These are phyloP conservation scores for Pseudonitzschia delicatissima DNA, from an alignment of 108 stramenopile genomes.

Conservation along the genomic window DNA sequence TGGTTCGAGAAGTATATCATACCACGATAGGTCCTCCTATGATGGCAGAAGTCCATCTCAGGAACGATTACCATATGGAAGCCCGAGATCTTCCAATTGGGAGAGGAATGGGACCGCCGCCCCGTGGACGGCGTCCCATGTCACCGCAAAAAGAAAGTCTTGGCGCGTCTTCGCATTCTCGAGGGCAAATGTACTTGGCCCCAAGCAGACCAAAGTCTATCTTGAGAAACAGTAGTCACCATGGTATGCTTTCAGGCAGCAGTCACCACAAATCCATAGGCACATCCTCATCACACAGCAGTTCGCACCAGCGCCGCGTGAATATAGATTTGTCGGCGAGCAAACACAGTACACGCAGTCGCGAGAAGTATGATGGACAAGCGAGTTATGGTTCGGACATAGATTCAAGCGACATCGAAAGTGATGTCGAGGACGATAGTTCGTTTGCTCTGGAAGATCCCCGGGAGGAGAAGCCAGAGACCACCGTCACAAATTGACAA, in stretches of 20 bases:
- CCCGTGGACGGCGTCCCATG: too few relatives aligned
- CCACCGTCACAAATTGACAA: background rate
- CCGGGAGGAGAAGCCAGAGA: background rate
- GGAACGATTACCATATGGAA: too few relatives aligned
- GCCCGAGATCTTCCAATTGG: too few relatives aligned
- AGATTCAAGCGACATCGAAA: background rate
- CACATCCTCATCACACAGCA: background rate
- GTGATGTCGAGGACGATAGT: conserved; percentile 2
- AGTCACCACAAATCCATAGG: background rate
- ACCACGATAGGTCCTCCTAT: too few relatives aligned
- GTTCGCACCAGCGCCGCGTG: background rate
- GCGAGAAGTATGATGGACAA: background rate
- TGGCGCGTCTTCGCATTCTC: too few relatives aligned
- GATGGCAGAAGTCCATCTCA: too few relatives aligned
- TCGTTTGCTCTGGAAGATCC: background rate
- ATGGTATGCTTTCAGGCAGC: background rate
- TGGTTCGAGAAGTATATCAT: too few relatives aligned
- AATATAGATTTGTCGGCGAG: background rate
- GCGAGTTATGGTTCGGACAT: background rate
- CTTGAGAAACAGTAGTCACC: background rate
- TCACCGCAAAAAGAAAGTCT: too few relatives aligned
- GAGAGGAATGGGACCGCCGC: too few relatives aligned
- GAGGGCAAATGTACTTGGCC: too few relatives aligned
- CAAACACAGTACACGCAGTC: too few relatives aligned
- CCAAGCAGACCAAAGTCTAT: conserved; percentile 3